These are phyloP conservation scores for Clavispora carvajalis DNA, from an alignment of 805 yeast species.

Conservation along the genomic window DNA sequence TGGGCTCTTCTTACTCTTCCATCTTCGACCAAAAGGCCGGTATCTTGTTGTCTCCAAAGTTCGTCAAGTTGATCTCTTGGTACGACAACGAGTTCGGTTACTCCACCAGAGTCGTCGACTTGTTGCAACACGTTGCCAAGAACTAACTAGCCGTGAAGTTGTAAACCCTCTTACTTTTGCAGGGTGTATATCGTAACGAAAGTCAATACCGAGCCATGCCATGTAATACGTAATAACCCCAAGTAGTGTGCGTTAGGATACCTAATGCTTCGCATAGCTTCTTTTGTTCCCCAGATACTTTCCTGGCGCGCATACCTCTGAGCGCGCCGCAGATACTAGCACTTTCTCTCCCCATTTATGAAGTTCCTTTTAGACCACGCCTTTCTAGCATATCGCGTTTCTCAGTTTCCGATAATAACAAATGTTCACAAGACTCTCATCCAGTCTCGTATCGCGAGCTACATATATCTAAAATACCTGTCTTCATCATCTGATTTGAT, in stretches of 20 bases:
- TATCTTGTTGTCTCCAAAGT: slow-evolving; percentile 78
- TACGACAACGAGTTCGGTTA: slow-evolving; percentile 96
- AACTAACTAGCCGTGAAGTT: slow-evolving; percentile 12
- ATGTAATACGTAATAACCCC: background rate
- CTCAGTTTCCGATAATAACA: slow-evolving; percentile 5
- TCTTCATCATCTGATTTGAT: slow-evolving; percentile 7
- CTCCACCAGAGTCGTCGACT: slow-evolving; percentile 94
- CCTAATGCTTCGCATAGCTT: background rate
- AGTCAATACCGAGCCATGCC: background rate
- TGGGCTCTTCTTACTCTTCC: slow-evolving; percentile 77
- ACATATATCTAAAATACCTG: slow-evolving; percentile 8
- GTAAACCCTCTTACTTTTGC: slow-evolving; percentile 7
- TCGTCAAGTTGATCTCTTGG: slow-evolving; percentile 90
- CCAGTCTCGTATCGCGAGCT: slow-evolving; percentile 7
- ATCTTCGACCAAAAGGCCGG: slow-evolving; percentile 92
- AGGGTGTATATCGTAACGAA: background rate
- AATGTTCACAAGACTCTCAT: slow-evolving; percentile 3
- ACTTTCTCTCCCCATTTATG: slow-evolving; percentile 3
- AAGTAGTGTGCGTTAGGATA: no score
- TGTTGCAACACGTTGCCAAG: slow-evolving; percentile 74
- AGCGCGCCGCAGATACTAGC: no score
- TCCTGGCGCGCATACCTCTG: background rate
- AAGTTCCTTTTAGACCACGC: slow-evolving; percentile 7
- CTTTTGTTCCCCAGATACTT: background rate
- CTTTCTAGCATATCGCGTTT: slow-evolving; percentile 5